Evolutionary conservation across 2,329 filamentous ascomycete genomes (phyloP), one percentile per base, ranked within the genome.

Genomic region (Orbilia ellipsospora): DNA sequence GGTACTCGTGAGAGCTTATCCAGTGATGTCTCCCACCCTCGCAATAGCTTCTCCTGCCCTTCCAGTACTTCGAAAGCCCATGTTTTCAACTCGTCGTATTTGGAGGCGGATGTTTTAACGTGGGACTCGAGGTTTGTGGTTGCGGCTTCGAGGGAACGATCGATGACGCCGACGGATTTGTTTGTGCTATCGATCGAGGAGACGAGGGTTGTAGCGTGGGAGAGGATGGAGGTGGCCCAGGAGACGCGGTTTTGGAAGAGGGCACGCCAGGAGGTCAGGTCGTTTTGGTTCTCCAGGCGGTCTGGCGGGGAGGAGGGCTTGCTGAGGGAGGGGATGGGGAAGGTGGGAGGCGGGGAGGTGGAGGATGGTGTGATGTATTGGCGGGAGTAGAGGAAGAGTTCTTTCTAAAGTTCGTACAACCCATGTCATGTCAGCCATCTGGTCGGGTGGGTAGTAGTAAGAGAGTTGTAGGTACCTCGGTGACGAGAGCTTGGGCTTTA

Each of bases 371-470:
- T 86, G 78, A 90, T 89, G 79, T 90, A 88, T 78, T 90, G 89
- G 77, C 93, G 91, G 82, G 97, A 93, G 83, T 96, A 99, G 62
- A 98, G 88, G 81, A 92, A 98, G 69, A 99, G 89, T 82, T 98
- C 93, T 78, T 89, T 92, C 90, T 96, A 79, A 36, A 55, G 31
- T 78, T 54, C 12, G 7, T 36, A 48, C 23, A 36, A n/a, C n/a
- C 7, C 31, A 36, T 36, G 1, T 36, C 5, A 36, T 6, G 10
- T 36, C 8, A 36, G 31, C 31, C 10, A 36, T 36, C 10, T 36
- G 1, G 10, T 36, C 31, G 6, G 8, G 31, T 36, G 8, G 31
- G 16, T n/a, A 23, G 45, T 44, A 6, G 44, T 18, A 10, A 7
- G 44, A 45, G 42, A 48, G 44, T 1, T 44, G 40, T 44, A 82